Evolutionary conservation across 1,139 yeast species (phyloP).

Genomic region (Hemisphaericaspora lyxosophila): DNA sequence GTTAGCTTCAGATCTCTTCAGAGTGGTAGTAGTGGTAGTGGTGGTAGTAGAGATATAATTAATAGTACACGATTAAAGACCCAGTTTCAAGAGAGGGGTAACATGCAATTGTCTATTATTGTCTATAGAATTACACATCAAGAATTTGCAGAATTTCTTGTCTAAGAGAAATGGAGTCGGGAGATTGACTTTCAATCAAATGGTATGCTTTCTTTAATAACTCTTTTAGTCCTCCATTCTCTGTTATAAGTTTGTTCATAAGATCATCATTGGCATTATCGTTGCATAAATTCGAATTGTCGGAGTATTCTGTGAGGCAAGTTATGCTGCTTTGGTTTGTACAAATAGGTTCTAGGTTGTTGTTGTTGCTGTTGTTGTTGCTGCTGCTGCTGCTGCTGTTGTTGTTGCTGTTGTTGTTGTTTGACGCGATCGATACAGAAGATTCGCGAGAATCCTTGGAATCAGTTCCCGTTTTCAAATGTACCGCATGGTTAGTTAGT

Average conservation of each 20-base stretch:
- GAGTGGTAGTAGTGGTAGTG: too few species aligned
- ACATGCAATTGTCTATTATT: too few species aligned
- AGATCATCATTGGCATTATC: background rate
- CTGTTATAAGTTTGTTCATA: slow-evolving; percentile 15
- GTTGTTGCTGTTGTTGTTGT: too few species aligned
- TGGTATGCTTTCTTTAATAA: slow-evolving; percentile 28
- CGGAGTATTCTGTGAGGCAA: too few species aligned
- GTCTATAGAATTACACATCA: too few species aligned
- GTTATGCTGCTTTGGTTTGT: background rate
- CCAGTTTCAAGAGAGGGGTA: too few species aligned
- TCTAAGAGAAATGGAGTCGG: slow-evolving; percentile 6
- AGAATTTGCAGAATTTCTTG: slow-evolving; percentile 1
- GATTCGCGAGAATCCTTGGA: background rate
- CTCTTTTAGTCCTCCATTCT: slow-evolving; percentile 26
- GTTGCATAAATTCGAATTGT: background rate
- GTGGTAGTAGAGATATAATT: too few species aligned
- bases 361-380: too few species aligned
- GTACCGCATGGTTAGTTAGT: background rate
- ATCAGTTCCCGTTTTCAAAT: background rate
- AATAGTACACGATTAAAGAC: too few species aligned
- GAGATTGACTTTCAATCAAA: slow-evolving; percentile 19
- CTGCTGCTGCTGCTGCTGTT: too few species aligned
- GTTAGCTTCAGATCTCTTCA: too few species aligned
- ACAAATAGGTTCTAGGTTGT: background rate
- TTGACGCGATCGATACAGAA: background rate